phyloP scores from a whole-genome alignment of 495 filamentous ascomycete species.

The Trypethelium eluteriae region DNA sequence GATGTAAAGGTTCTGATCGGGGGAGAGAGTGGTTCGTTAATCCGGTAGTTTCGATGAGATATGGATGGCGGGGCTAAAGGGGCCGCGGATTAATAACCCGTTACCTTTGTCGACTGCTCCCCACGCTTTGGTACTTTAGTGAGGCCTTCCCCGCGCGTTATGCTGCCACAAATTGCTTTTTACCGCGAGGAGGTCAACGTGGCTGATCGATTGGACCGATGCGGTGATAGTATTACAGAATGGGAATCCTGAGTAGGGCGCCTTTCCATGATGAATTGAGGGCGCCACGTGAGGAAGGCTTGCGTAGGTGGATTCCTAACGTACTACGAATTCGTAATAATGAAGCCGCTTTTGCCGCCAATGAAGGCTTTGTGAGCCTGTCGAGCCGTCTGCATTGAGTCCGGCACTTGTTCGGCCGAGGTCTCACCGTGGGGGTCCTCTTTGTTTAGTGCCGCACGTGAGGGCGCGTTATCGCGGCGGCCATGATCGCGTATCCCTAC shows the following conservation, averaged over 20 bases:
- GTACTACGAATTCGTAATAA: no score
- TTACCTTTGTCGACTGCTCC: constrained; percentile 1
- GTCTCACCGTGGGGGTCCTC: not conserved
- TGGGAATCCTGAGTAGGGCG: no score
- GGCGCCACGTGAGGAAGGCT: not conserved
- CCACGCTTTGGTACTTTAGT: not conserved
- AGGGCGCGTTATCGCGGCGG: not conserved
- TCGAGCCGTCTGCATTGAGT: not conserved
- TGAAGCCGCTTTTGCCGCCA: constrained; percentile 1
- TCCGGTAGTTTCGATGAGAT: not conserved
- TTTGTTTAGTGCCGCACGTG: not conserved
- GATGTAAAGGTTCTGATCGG: not conserved
- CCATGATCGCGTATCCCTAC: not conserved
- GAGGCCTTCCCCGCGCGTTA: not conserved
- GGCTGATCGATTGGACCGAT: not conserved
- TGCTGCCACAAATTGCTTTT: not conserved
- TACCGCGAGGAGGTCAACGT: not conserved
- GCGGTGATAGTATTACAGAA: not conserved
- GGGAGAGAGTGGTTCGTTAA: not conserved
- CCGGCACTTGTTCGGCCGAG: not conserved
- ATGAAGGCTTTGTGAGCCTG: no score
- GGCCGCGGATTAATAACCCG: not conserved
- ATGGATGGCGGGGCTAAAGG: not conserved
- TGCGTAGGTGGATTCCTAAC: not conserved
- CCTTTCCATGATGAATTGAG: no score